These are phyloP conservation scores for Phlyctochytrium planicorne DNA, from an alignment of 192 early-diverging fungal genomes.

Conservation along the genomic window DNA sequence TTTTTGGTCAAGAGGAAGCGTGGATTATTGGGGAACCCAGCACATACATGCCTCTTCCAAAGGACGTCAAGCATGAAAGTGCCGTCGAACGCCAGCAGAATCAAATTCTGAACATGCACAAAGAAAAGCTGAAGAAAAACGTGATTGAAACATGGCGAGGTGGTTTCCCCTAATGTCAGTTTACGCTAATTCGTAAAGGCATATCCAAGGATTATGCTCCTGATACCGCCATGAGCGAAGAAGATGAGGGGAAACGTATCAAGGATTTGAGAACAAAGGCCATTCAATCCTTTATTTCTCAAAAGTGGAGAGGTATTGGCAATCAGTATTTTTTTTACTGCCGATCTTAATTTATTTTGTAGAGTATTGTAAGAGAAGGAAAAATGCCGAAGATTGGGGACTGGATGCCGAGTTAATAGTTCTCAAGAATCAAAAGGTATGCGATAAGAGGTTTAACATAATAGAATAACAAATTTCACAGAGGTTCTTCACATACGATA, in stretches of 20 bases:
- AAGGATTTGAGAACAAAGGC: conserved; percentile 35
- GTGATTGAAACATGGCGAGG: conserved; percentile 45
- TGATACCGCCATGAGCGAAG: not conserved
- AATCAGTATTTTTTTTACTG: not conserved
- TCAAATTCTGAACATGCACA: conserved; percentile 33
- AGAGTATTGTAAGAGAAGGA: conserved; percentile 34
- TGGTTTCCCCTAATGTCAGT: not conserved
- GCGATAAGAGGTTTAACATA: not conserved
- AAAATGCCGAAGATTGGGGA: conserved; percentile 40
- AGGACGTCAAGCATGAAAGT: conserved; percentile 39
- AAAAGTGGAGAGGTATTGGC: conserved; percentile 36
- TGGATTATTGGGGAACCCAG: conserved; percentile 47
- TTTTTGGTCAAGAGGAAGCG: conserved; percentile 52
- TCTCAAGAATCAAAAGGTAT: conserved; percentile 32
- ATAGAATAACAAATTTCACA: not conserved
- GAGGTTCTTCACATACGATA: conserved; percentile 44
- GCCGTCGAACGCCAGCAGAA: conserved; percentile 39
- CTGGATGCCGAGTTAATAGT: conserved; percentile 29
- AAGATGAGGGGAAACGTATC: conserved; percentile 21
- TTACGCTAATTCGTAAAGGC: not conserved
- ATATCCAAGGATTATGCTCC: not conserved
- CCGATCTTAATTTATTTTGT: not conserved
- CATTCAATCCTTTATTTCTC: conserved; percentile 33
- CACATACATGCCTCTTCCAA: conserved; percentile 41
- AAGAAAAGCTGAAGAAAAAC: conserved; percentile 44